These are phyloP conservation scores for Fusarium ambrosium DNA, from an alignment of 2,329 filamentous ascomycete species.

Conservation along the genomic window DNA sequence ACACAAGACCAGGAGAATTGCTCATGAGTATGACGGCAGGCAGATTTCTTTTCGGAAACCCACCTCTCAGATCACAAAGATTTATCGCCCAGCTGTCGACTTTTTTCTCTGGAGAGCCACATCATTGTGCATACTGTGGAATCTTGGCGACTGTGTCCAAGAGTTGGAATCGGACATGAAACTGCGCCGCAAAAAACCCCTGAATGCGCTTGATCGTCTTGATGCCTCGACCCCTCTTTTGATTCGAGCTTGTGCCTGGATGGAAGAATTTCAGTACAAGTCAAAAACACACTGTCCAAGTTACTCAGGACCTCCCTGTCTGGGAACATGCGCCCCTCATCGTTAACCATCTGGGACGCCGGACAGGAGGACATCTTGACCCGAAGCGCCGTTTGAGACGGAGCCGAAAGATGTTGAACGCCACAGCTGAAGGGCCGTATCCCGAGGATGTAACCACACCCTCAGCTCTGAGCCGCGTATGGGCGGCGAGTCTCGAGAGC, in stretches of 20 bases:
- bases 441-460: constrained; percentile 9
- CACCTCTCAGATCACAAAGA: neutral
- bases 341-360: neutral
- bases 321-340: neutral
- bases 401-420: neutral
- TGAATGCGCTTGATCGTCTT: neutral
- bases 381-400: constrained; percentile 3
- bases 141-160: neutral
- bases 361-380: neutral
- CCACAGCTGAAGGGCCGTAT: constrained; percentile 6
- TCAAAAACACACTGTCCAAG: neutral
- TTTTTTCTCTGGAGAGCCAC: neutral
- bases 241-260: neutral
- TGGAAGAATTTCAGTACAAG: neutral
- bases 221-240: neutral
- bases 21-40: neutral
- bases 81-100: neutral
- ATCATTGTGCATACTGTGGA: neutral
- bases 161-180: neutral
- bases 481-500: neutral
- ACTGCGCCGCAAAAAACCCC: neutral
- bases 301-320: neutral
- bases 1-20: neutral
- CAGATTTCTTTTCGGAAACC: neutral
- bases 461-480: neutral